A percentile compares a stretch with the other conserved stretches of the same genome.
phyloP scores from a whole-genome alignment of 2,329 filamentous ascomycete species.

The Leptographium galeiforme region DNA sequence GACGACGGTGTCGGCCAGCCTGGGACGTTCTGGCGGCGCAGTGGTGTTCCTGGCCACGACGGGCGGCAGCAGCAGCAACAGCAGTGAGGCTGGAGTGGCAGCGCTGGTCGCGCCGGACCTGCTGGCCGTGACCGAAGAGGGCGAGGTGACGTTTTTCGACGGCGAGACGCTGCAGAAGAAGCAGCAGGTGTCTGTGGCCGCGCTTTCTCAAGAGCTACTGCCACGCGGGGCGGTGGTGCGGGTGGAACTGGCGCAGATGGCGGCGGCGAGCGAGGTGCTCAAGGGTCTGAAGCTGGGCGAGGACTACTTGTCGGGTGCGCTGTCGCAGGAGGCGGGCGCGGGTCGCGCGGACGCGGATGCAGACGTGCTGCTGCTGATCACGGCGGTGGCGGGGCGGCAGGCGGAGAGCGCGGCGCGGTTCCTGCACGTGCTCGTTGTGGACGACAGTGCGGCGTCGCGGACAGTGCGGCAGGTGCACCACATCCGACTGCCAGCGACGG shows the following conservation, averaged over 20 bases:
- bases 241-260: constrained; percentile 36
- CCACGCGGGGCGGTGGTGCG: constrained; percentile 21
- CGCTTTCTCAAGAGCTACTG: constrained; percentile 27
- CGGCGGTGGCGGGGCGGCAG: constrained; percentile 19
- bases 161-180: constrained; percentile 36
- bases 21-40: constrained; percentile 24
- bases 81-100: background rate
- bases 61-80: background rate
- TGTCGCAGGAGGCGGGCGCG: constrained; percentile 32
- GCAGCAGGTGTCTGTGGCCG: constrained; percentile 32
- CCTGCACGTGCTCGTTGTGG: constrained; percentile 21
- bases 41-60: constrained; percentile 29
- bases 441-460: constrained; percentile 6
- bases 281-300: constrained; percentile 43
- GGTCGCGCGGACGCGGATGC: constrained; percentile 30
- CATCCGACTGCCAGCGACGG: constrained; percentile 6
- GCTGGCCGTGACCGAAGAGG: constrained; percentile 45
- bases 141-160: constrained; percentile 47
- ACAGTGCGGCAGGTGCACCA: constrained; percentile 14
- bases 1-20: constrained; percentile 25
- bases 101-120: constrained; percentile 23
- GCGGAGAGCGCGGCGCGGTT: constrained; percentile 12
- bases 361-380: constrained; percentile 42
- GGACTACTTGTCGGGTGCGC: constrained; percentile 35
- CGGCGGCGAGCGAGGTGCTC: constrained; percentile 32